These are phyloP conservation scores for Lonicera japonica DNA, from an alignment of 129 eudicot genomes.

Conservation along the genomic window DNA sequence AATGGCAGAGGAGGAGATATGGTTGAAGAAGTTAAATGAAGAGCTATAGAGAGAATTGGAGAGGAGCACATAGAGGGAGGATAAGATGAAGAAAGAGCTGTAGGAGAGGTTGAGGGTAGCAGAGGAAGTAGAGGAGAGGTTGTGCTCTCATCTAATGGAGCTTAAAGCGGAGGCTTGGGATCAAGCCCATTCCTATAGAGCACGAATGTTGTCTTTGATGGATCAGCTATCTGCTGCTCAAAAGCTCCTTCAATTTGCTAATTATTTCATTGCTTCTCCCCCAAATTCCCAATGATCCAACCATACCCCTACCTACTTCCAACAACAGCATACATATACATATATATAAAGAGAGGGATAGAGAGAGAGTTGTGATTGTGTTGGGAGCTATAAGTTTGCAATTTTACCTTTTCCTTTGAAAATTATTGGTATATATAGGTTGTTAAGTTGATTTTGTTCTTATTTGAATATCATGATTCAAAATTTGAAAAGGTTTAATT, in stretches of 20 bases:
- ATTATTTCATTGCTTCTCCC: constrained; percentile 1
- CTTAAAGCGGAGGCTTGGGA: constrained; percentile 69
- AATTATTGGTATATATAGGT: too few relatives aligned
- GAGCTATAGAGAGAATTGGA: constrained; percentile 58
- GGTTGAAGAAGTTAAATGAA: constrained; percentile 35
- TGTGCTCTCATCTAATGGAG: constrained; percentile 61
- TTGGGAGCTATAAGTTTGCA: too few relatives aligned
- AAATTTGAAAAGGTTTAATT: too few relatives aligned
- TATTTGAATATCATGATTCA: too few relatives aligned
- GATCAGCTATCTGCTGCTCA: constrained; percentile 48
- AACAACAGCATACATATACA: too few relatives aligned
- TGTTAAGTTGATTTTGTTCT: too few relatives aligned
- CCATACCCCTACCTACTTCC: not conserved
- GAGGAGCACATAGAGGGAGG: constrained; percentile 48
- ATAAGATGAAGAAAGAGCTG: constrained; percentile 49
- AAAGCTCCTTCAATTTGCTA: constrained; percentile 25
- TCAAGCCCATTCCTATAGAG: constrained; percentile 45
- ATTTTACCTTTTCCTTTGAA: too few relatives aligned
- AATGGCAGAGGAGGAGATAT: constrained; percentile 17
- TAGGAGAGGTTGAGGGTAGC: constrained; percentile 41
- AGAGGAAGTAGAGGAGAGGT: constrained; percentile 80
- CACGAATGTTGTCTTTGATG: constrained; percentile 33
- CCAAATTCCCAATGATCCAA: not conserved
- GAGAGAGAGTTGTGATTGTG: too few relatives aligned
- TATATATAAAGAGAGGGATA: too few relatives aligned